These are phyloP conservation scores for Colletotrichum eremochloae DNA, from an alignment of 2,329 filamentous ascomycete species.

Conservation along the genomic window DNA sequence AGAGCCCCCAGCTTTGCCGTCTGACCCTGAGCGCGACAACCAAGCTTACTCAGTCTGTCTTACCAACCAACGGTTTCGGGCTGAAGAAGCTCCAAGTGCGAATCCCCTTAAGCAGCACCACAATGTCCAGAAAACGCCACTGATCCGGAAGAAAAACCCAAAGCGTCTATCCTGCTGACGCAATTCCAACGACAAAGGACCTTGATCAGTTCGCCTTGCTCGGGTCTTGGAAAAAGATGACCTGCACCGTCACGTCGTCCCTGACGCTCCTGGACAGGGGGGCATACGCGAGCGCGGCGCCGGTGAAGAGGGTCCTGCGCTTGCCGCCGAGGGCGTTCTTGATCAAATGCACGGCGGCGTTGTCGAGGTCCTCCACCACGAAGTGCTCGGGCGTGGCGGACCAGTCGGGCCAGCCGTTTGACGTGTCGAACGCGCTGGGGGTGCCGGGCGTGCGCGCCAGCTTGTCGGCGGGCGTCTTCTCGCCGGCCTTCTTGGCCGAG, in stretches of 20 bases:
- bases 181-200: not conserved
- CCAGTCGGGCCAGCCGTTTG: conserved; percentile 44
- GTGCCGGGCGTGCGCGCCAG: conserved; percentile 1
- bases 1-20: not conserved
- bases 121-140: not conserved
- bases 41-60: accelerated
- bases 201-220: conserved; percentile 12
- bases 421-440: conserved; percentile 37
- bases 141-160: not conserved
- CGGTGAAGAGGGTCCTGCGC: conserved; percentile 79
- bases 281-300: conserved; percentile 75
- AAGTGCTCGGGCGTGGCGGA: conserved; percentile 65
- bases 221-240: conserved; percentile 70
- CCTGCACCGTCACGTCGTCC: conserved; percentile 87
- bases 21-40: not conserved
- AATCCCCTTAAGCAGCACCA: not conserved
- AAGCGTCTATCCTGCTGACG: not conserved
- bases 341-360: conserved; percentile 84
- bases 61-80: not conserved
- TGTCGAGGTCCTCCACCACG: conserved; percentile 76
- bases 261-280: conserved; percentile 75
- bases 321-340: conserved; percentile 85
- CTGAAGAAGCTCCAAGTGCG: not conserved
- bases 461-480: conserved; percentile 23
- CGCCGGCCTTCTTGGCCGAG: conserved; percentile 36